Percentiles rank a stretch among this genome's conserved stretches.
phyloP scores from a whole-genome alignment of 768 basidiomycete species.

The Serendipita sp. region DNA sequence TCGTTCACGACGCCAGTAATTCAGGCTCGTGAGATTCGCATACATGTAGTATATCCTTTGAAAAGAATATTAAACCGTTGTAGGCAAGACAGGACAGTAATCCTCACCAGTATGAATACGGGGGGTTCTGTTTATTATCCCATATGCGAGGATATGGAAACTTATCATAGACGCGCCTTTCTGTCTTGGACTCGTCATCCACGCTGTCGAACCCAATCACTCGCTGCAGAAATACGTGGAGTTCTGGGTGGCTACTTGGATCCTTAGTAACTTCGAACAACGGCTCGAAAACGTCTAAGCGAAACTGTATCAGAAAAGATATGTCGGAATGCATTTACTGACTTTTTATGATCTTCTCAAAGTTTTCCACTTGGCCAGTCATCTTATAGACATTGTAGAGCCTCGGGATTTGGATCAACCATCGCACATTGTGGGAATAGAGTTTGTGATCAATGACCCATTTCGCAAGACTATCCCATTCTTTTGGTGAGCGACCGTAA shows the following conservation, averaged over 20 bases:
- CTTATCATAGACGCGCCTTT: constrained; percentile 81
- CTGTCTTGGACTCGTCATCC: constrained; percentile 91
- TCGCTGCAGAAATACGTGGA: constrained; percentile 88
- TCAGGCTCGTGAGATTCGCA: constrained; percentile 87
- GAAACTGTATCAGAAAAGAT: neutral
- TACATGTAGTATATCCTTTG: constrained; percentile 92
- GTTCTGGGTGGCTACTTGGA: constrained; percentile 75
- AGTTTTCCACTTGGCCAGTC: constrained; percentile 65
- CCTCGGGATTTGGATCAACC: constrained; percentile 92
- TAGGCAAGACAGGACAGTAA: neutral
- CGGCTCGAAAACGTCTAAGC: constrained; percentile 74
- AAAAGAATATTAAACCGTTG: neutral
- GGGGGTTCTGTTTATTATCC: constrained; percentile 80
- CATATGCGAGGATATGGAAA: constrained; percentile 84
- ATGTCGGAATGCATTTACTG: constrained; percentile 18
- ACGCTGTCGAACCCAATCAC: constrained; percentile 97
- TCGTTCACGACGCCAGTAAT: constrained; percentile 72
- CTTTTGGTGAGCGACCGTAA: constrained; percentile 64
- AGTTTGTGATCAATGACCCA: constrained; percentile 93
- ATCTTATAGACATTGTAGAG: constrained; percentile 92
- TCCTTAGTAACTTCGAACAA: constrained; percentile 93
- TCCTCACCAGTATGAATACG: constrained; percentile 84
- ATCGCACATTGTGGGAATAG: constrained; percentile 90
- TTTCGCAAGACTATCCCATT: constrained; percentile 97
- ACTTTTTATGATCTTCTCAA: constrained; percentile 86